phyloP scores from a whole-genome alignment of 2,329 filamentous ascomycete genomes.

The Pestalotiopsis sp. region DNA sequence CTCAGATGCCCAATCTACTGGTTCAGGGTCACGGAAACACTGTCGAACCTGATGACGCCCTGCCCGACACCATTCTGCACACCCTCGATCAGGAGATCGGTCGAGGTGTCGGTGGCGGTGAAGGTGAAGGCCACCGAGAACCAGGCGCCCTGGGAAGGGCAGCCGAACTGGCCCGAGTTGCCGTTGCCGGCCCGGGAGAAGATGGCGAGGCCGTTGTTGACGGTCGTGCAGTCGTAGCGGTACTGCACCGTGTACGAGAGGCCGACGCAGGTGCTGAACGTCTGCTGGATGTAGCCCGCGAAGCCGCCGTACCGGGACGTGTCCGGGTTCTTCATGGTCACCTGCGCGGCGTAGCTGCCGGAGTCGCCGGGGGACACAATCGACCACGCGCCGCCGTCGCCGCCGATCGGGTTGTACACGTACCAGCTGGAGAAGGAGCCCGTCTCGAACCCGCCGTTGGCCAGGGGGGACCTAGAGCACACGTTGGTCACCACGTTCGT shows the following conservation, averaged over 20 bases:
- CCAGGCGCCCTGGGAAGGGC: background rate
- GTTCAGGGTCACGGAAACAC: background rate
- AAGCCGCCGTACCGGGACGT: conserved; percentile 1
- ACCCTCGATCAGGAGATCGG: background rate
- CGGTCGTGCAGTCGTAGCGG: conserved; percentile 1
- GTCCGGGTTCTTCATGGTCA: background rate
- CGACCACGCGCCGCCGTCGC: background rate
- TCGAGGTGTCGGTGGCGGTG: background rate
- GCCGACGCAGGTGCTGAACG: background rate
- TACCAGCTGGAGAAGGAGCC: background rate
- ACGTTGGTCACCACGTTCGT: background rate
- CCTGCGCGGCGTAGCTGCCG: background rate
- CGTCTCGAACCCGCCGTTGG: background rate
- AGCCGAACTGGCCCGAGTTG: background rate
- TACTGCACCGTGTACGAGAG: background rate
- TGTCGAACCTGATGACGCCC: background rate
- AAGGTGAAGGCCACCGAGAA: background rate
- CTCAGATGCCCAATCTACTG: conserved; percentile 13
- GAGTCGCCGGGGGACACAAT: background rate
- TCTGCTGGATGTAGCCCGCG: background rate
- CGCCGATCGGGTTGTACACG: background rate
- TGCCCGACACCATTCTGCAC: background rate
- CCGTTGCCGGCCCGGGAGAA: background rate
- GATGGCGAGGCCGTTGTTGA: conserved; percentile 4
- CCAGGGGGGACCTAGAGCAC: background rate